Base-by-base conservation (phyloP, 2,329 filamentous ascomycete species). In the Fusarium piperis region DNA sequence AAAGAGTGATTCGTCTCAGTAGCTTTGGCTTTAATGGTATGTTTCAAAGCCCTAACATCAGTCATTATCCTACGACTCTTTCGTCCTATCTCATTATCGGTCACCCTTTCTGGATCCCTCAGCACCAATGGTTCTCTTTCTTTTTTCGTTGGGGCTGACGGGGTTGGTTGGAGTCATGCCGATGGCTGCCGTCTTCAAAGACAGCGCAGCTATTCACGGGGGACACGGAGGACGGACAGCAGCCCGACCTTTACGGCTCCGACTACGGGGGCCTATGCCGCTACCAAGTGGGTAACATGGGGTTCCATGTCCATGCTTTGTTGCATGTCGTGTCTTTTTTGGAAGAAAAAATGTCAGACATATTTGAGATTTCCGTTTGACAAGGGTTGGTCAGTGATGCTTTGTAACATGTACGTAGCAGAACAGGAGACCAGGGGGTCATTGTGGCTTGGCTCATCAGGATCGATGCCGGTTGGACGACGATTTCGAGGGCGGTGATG, bases 181-280 rank as follows among this genome's bases (percentile, higher is more conserved):
- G 68, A 72, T 30, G 61, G 57, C 65, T 72, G 69, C 68, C 69
- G 69, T 65, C 36, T 39, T 65, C 55, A 57, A 35, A 58, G 26
- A 60, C 67, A 70, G 52, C 62, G 35, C 41, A 55, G 44, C 62
- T 28, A 60, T 52, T 32, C 23, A 48, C 18, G 55, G 41, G 18
- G 12, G 18, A 5, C 16, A 66, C 69, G 69, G 69, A 70, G 72
- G 72, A 66, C 61, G 41, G 62, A 70, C 62, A 72, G 61, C 59
- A 57, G 16, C 12, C 20, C 15, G 28, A 20, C 28, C 41, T 44
- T 53, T 58, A 62, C 67, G 62, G 69, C 58, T 67, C 69, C 69
- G 69, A 72, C 69, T 70, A 72, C 65, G 69, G 68, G 59, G 68
- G 23, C 3, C 55, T 56, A 56, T 36, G 32, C 52, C 52, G 53